Evolutionary conservation across 495 filamentous ascomycete genomes (phyloP).

Genomic region (Trichocladium antarcticum): DNA sequence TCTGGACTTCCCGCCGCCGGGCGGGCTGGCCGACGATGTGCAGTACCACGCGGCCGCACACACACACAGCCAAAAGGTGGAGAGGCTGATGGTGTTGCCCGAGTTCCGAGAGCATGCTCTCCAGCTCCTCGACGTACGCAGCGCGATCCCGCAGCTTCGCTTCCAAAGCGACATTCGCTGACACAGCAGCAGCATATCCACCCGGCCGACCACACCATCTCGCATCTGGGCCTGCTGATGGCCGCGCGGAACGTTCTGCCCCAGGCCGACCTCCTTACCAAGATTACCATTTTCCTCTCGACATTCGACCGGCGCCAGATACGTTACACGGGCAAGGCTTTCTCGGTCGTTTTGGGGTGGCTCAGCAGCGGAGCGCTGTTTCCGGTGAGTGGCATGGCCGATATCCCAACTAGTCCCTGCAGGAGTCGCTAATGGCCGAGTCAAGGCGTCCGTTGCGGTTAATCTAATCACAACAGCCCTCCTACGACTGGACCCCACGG

Average conservation of each 20-base stretch:
- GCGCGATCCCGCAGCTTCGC: not conserved
- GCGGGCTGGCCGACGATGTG: constrained; percentile 12
- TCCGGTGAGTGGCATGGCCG: constrained; percentile 28
- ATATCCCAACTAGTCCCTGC: too few species aligned
- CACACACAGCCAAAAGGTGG: constrained; percentile 25
- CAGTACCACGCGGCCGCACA: constrained; percentile 21
- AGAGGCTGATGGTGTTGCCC: constrained; percentile 17
- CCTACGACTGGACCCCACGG: constrained; percentile 60
- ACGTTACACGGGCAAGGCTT: constrained; percentile 28
- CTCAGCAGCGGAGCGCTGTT: constrained; percentile 23
- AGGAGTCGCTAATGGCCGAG: not conserved
- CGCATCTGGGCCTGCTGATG: constrained; percentile 32
- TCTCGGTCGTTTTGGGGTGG: constrained; percentile 24
- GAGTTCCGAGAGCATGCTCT: constrained; percentile 11
- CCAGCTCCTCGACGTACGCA: constrained; percentile 27
- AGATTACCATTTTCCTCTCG: constrained; percentile 31
- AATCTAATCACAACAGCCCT: constrained; percentile 52
- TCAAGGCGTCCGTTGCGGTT: constrained; percentile 48
- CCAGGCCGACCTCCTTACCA: constrained; percentile 24
- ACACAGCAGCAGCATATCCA: constrained; percentile 24
- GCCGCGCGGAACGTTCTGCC: constrained; percentile 3
- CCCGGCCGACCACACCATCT: constrained; percentile 33
- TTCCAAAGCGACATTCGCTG: constrained; percentile 4
- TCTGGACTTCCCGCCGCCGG: constrained; percentile 30
- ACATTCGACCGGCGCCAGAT: constrained; percentile 38